These are phyloP conservation scores for Rhododendron griersonianum DNA, from an alignment of 148 eudicot genomes.

Conservation along the genomic window DNA sequence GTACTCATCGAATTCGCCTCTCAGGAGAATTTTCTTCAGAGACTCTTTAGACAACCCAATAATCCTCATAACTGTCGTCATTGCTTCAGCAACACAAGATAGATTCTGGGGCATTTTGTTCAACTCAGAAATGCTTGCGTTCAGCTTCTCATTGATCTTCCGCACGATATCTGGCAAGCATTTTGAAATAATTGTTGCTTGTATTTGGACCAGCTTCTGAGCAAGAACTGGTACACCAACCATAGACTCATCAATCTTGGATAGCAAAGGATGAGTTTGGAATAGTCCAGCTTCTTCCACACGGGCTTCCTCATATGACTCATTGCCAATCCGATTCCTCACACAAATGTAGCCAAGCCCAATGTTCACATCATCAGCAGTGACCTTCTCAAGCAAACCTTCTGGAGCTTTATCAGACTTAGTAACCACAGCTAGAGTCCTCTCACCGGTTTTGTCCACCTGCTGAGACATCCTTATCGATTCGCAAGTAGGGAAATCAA, in stretches of 20 bases:
- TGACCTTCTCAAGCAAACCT: no score
- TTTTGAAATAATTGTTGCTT: slow-evolving; percentile 41
- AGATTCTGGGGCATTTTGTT: no score
- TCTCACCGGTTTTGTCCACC: no score
- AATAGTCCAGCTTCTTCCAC: slow-evolving; percentile 9
- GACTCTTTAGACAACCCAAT: slow-evolving; percentile 48
- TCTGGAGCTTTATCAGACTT: no score
- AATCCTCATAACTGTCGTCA: slow-evolving; percentile 36
- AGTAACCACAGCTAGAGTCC: no score
- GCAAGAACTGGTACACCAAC: slow-evolving; percentile 53
- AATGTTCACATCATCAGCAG: no score
- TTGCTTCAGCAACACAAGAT: neutral
- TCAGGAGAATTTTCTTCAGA: neutral
- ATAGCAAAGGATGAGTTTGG: slow-evolving; percentile 10
- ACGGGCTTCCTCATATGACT: slow-evolving; percentile 18
- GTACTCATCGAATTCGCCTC: slow-evolving; percentile 12
- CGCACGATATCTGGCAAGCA: slow-evolving; percentile 14
- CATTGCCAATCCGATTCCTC: no score
- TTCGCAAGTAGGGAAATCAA: no score
- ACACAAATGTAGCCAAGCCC: no score
- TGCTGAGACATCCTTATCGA: no score
- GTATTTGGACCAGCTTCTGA: slow-evolving; percentile 42
- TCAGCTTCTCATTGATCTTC: no score
- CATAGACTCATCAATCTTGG: slow-evolving; percentile 35
- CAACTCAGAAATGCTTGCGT: no score